Percentiles rank a stretch among this genome's conserved stretches.
Evolutionary conservation across 805 yeast genomes (phyloP).

Genomic region (Scheffersomyces amazonensis): DNA sequence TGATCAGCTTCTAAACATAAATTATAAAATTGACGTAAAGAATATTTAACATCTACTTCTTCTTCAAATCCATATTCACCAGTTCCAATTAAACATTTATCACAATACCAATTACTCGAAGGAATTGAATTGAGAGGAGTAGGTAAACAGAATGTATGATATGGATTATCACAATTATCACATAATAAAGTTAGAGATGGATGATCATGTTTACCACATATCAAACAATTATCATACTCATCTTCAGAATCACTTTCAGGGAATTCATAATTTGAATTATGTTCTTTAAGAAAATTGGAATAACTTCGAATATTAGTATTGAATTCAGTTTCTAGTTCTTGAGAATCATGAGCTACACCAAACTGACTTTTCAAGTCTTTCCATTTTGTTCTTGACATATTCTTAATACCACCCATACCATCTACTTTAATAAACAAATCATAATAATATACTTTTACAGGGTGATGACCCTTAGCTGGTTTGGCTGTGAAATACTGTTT

Average conservation of each 20-base stretch:
- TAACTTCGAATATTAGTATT: constrained; percentile 23
- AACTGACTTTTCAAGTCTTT: constrained; percentile 19
- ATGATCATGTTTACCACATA: constrained; percentile 46
- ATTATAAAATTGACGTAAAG: constrained; percentile 57
- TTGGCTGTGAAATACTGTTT: constrained; percentile 17
- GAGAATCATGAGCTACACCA: constrained; percentile 14
- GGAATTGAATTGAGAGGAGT: constrained; percentile 57
- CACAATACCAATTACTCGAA: constrained; percentile 73
- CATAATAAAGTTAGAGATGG: constrained; percentile 57
- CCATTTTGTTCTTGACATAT: constrained; percentile 19
- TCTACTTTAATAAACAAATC: constrained; percentile 37
- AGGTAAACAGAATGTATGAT: constrained; percentile 64
- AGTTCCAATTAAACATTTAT: constrained; percentile 78
- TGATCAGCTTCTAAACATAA: constrained; percentile 49
- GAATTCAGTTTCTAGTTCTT: constrained; percentile 21
- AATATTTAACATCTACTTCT: constrained; percentile 46
- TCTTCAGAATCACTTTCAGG: constrained; percentile 30
- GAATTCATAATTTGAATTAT: constrained; percentile 22
- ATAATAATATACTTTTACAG: constrained; percentile 26
- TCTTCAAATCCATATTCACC: constrained; percentile 90
- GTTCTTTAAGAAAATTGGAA: constrained; percentile 27
- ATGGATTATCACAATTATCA: constrained; percentile 70
- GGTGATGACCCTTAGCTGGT: neutral
- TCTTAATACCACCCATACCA: constrained; percentile 16
- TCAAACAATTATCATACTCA: constrained; percentile 38